A percentile compares a stretch with the other conserved stretches of the same genome.
Conservation (phyloP, 176 grass and related monocot genomes). For the Chloris gayana region DNA sequence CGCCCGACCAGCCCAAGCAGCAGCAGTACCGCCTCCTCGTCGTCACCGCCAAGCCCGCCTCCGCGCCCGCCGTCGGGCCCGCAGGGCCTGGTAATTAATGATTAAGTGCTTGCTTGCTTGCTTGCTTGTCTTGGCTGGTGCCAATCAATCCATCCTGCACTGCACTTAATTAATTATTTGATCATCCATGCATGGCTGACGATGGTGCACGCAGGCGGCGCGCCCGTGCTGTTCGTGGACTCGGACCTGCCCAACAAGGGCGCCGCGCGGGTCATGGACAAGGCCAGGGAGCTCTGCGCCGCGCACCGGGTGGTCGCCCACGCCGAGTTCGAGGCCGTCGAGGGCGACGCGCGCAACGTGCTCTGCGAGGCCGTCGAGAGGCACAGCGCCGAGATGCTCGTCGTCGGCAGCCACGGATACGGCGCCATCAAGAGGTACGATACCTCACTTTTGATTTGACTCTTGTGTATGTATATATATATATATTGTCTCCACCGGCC, state of each 20-base stretch:
- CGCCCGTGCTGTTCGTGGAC: conserved; percentile 70
- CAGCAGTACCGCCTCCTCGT: conserved; percentile 72
- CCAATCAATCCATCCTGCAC: too few species aligned
- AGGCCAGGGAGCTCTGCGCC: conserved; percentile 67
- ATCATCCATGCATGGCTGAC: too few species aligned
- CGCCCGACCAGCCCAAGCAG: background rate
- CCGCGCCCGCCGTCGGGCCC: conserved; percentile 63
- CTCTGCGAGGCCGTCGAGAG: conserved; percentile 84
- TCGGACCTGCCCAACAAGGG: conserved; percentile 53
- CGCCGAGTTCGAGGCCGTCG: conserved; percentile 44
- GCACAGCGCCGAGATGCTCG: conserved; percentile 67
- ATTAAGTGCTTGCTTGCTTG: too few species aligned
- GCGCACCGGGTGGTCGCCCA: conserved; percentile 42
- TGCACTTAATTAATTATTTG: too few species aligned
- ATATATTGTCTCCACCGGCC: too few species aligned
- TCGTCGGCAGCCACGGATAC: conserved; percentile 83
- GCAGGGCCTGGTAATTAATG: conserved; percentile 64
- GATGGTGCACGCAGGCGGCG: conserved; percentile 44
- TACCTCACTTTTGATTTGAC: too few species aligned
- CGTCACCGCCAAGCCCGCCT: conserved; percentile 66
- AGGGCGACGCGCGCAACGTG: conserved; percentile 75
- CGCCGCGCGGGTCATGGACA: conserved; percentile 52
- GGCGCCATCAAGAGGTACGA: conserved; percentile 33
- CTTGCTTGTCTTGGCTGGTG: too few species aligned
- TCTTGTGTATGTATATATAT: too few species aligned